A percentile compares a stretch with the other conserved stretches of the same genome.
Evolutionary conservation across 2,329 filamentous ascomycete genomes (phyloP).

Genomic region (Polychaeton citri): DNA sequence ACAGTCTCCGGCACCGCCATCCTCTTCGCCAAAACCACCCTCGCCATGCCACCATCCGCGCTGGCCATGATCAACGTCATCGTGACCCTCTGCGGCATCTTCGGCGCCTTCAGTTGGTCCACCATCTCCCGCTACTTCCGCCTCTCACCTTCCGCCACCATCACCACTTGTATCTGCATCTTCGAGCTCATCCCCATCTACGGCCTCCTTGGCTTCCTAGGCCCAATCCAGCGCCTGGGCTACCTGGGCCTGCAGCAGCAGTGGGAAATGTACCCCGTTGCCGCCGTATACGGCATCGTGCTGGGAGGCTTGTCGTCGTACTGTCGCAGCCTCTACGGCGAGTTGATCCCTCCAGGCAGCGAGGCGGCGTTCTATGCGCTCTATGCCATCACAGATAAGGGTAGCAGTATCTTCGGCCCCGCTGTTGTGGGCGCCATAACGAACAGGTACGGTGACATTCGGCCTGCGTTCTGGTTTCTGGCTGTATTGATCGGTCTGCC

Average conservation of each 20-base stretch:
- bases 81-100: constrained; percentile 67
- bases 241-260: constrained; percentile 78
- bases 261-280: constrained; percentile 94
- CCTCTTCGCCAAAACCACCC: constrained; percentile 83
- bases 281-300: constrained; percentile 82
- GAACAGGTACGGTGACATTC: constrained; percentile 45
- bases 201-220: constrained; percentile 75
- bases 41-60: constrained; percentile 79
- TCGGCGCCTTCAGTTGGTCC: constrained; percentile 84
- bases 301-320: constrained; percentile 87
- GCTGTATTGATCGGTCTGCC: constrained; percentile 73
- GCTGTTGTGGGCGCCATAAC: constrained; percentile 89
- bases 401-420: constrained; percentile 83
- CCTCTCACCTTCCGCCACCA: constrained; percentile 70
- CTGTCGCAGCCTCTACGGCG: constrained; percentile 81
- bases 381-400: constrained; percentile 96
- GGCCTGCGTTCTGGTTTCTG: constrained; percentile 76
- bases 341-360: constrained; percentile 84
- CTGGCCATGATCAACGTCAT: constrained; percentile 90
- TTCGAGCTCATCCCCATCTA: constrained; percentile 92
- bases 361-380: constrained; percentile 94
- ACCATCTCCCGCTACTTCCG: constrained; percentile 57
- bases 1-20: constrained; percentile 92
- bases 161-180: constrained; percentile 77
- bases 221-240: constrained; percentile 60